Evolutionary conservation across 495 filamentous ascomycete species (phyloP), one percentile per base, ranked within the genome.

Genomic region (Arthonia radiata): DNA sequence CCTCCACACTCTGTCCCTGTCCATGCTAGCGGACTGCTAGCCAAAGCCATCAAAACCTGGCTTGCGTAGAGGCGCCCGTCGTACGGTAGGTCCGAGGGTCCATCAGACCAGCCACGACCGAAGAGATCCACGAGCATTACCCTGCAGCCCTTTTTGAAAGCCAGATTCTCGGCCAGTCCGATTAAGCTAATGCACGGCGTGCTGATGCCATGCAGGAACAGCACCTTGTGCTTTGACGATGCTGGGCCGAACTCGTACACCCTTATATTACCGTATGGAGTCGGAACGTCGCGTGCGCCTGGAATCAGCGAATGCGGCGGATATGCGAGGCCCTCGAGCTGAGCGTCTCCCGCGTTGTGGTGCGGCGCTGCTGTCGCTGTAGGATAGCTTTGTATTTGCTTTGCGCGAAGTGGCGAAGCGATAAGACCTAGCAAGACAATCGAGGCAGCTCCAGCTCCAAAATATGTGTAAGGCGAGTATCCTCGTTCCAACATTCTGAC

Each of bases 191-290:
- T 57, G 44, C 71, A 74, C 2, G 83, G 75, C 1, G 75, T 94
- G 27, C 64, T 72, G 39, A 90, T 89, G 15, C 83, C 83, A 42
- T 90, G 82, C 13, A 92, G 49, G 13, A 91, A 50, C 18, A 92
- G 38, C 1, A 90, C 72, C 40, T 80, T 91, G 13, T 57, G 50
- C 11, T 6, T 22, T 3, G 81, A 82, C 27, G 64, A 44, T 30
- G 69, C 61, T n/a, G 79, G 79, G 5, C 83, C 83, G 56, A 68
- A 91, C 57, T 94, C 83, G 41, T 91, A 90, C 8, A 81, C 72
- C 19, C 76, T 53, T 15, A 80, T 70, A 15, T 57, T 66, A 13
- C 83, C 82, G 37, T 82, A 90, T 31, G 75, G 73, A 4, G 64
- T 75, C 3, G 55, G 43, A 13, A 90, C 70, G 48, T 81, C 65